Evolutionary conservation across 192 early-diverging fungal genomes (phyloP).

Genomic region (Backusella sp.): DNA sequence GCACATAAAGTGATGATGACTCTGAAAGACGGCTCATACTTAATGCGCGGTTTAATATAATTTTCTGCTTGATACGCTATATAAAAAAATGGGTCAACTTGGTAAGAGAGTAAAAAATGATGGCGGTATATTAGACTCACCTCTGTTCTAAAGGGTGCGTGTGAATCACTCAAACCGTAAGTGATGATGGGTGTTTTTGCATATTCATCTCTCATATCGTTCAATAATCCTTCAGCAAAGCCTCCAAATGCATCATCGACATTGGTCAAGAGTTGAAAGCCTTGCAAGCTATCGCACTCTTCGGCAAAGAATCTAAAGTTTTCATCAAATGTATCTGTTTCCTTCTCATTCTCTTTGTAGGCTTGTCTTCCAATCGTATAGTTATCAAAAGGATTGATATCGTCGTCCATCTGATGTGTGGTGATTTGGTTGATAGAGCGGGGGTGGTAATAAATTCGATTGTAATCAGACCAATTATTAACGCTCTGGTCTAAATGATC

Average conservation of each 20-base stretch:
- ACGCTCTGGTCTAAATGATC: conserved; percentile 51
- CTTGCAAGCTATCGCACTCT: conserved; percentile 62
- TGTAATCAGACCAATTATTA: conserved; percentile 81
- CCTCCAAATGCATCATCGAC: conserved; percentile 72
- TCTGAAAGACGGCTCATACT: conserved; percentile 37
- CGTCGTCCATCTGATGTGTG: conserved; percentile 43
- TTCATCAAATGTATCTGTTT: conserved; percentile 51
- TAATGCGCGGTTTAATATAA: conserved; percentile 40
- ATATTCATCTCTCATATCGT: conserved; percentile 66
- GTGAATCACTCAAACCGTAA: conserved; percentile 44
- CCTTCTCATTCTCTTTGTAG: conserved; percentile 52
- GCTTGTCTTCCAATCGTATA: conserved; percentile 48
- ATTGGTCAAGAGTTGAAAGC: conserved; percentile 69
- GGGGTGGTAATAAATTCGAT: conserved; percentile 72
- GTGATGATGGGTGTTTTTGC: conserved; percentile 61
- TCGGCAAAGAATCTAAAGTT: conserved; percentile 52
- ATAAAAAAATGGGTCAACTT: neutral
- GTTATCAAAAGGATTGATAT: conserved; percentile 52
- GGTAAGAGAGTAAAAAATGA: neutral
- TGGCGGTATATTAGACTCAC: neutral
- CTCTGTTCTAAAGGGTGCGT: neutral
- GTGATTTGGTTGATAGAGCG: conserved; percentile 52
- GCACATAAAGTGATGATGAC: conserved; percentile 52
- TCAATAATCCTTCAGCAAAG: conserved; percentile 56
- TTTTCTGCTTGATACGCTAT: conserved; percentile 32